Percentiles rank a stretch among this genome's conserved stretches.
Conservation (phyloP, 2,329 filamentous ascomycete species). For the Tolypocladium ovalisporum region DNA sequence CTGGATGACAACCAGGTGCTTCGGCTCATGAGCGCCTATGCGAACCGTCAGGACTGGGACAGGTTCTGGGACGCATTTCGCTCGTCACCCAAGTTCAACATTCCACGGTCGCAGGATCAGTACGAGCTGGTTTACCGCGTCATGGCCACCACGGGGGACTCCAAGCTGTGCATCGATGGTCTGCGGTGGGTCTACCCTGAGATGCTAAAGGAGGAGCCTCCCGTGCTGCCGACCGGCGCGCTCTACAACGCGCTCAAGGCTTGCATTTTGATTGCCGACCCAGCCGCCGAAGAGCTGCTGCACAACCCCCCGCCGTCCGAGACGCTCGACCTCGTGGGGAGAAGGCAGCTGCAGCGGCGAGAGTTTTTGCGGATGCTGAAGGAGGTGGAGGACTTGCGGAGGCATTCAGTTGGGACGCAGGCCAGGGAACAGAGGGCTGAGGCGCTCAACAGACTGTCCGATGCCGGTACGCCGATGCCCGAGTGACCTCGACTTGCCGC, state of each 20-base stretch:
- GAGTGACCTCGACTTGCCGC: neutral
- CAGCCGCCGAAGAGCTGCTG: constrained; percentile 26
- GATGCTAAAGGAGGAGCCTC: constrained; percentile 44
- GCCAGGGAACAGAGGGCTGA: constrained; percentile 8
- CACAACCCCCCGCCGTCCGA: constrained; percentile 6
- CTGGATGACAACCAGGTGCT: constrained; percentile 28
- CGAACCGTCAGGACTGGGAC: constrained; percentile 36
- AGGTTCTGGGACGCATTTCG: constrained; percentile 52
- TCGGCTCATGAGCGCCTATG: constrained; percentile 34
- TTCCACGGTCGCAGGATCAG: constrained; percentile 36
- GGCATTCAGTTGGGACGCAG: constrained; percentile 3
- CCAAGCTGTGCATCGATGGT: constrained; percentile 31
- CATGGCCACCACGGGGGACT: constrained; percentile 32
- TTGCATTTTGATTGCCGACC: constrained; percentile 46
- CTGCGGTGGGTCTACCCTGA: constrained; percentile 46
- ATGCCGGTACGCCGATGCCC: neutral
- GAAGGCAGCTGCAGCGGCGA: constrained; percentile 14
- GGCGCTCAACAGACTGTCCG: constrained; percentile 4
- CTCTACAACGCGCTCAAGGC: constrained; percentile 37
- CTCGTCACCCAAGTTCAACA: constrained; percentile 37
- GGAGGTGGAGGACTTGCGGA: constrained; percentile 16
- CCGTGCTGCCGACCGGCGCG: constrained; percentile 30
- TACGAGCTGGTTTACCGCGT: constrained; percentile 43
- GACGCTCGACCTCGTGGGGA: constrained; percentile 4
- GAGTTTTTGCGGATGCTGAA: constrained; percentile 21